A percentile compares a stretch with the other conserved stretches of the same genome.
Conservation (phyloP, 2,329 filamentous ascomycete genomes). For the Colletotrichum lindemuthianum region DNA sequence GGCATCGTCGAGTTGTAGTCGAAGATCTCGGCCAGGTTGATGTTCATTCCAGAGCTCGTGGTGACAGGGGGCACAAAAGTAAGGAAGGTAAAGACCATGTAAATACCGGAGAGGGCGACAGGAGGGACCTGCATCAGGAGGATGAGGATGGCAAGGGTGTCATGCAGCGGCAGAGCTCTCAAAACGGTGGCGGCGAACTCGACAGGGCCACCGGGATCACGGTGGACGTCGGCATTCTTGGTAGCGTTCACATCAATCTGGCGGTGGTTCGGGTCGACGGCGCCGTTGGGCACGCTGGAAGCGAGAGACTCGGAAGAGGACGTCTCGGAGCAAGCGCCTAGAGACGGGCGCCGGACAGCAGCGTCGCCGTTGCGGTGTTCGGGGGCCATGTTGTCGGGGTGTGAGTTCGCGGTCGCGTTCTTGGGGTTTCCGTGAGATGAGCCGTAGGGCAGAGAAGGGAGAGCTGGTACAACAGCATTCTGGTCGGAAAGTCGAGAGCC, state of each 20-base stretch:
- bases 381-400: conserved; percentile 49
- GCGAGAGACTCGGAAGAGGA: conserved; percentile 63
- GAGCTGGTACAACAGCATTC: conserved; percentile 41
- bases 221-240: conserved; percentile 74
- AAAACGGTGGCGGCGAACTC: conserved; percentile 87
- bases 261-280: conserved; percentile 63
- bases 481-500: conserved; percentile 38
- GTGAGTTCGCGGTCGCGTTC: conserved; percentile 24
- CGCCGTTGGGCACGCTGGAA: conserved; percentile 45
- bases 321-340: conserved; percentile 65
- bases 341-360: conserved; percentile 56
- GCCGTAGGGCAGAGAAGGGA: conserved; percentile 39
- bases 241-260: conserved; percentile 77
- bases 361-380: conserved; percentile 55
- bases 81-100: conserved; percentile 90
- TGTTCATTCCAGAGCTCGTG: conserved; percentile 79
- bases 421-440: conserved; percentile 43
- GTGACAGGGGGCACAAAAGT: conserved; percentile 90
- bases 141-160: conserved; percentile 96
- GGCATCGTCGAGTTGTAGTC: conserved; percentile 88
- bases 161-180: conserved; percentile 87
- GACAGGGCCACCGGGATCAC: conserved; percentile 77
- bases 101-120: conserved; percentile 86
- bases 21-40: conserved; percentile 91
- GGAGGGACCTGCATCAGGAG: conserved; percentile 93